Conservation (phyloP, 768 basidiomycete genomes). For the Russula compacta region DNA sequence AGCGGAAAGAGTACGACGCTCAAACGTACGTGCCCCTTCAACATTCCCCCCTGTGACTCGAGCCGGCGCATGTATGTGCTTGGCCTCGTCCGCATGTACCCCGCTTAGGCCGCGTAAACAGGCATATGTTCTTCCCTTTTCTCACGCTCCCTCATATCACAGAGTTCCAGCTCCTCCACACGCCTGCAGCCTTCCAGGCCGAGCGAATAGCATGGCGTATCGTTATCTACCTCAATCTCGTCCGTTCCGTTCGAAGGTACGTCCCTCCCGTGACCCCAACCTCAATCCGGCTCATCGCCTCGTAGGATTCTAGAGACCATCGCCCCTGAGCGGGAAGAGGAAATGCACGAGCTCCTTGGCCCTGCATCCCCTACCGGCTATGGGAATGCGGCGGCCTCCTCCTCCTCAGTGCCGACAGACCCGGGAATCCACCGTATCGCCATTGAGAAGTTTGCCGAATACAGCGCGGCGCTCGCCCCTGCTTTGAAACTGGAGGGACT, state of each 20-base stretch:
- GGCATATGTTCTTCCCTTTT: background rate
- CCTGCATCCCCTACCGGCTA: slow-evolving; percentile 42
- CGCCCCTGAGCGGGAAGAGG: slow-evolving; percentile 50
- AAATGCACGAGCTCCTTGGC: slow-evolving; percentile 42
- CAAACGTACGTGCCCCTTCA: slow-evolving; percentile 58
- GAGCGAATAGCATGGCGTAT: slow-evolving; percentile 82
- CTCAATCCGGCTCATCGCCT: background rate
- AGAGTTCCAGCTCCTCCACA: slow-evolving; percentile 82
- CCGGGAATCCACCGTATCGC: slow-evolving; percentile 26
- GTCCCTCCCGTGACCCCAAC: slow-evolving; percentile 20
- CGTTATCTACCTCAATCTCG: slow-evolving; percentile 82
- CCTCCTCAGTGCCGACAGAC: slow-evolving; percentile 34
- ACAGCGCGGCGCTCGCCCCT: slow-evolving; percentile 56
- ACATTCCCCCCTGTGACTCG: background rate
- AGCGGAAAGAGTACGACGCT: slow-evolving; percentile 84
- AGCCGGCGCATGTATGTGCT: background rate
- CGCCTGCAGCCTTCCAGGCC: slow-evolving; percentile 64
- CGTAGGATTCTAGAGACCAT: slow-evolving; percentile 66
- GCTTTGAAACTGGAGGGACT: slow-evolving; percentile 60
- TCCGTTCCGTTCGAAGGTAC: slow-evolving; percentile 70
- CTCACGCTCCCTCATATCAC: slow-evolving; percentile 15
- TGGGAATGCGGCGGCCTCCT: slow-evolving; percentile 29
- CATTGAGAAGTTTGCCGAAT: slow-evolving; percentile 40
- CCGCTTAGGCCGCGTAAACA: background rate
- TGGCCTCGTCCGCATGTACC: background rate